Evolutionary conservation across 2,329 filamentous ascomycete species (phyloP).

Genomic region (Fusarium penzigii): DNA sequence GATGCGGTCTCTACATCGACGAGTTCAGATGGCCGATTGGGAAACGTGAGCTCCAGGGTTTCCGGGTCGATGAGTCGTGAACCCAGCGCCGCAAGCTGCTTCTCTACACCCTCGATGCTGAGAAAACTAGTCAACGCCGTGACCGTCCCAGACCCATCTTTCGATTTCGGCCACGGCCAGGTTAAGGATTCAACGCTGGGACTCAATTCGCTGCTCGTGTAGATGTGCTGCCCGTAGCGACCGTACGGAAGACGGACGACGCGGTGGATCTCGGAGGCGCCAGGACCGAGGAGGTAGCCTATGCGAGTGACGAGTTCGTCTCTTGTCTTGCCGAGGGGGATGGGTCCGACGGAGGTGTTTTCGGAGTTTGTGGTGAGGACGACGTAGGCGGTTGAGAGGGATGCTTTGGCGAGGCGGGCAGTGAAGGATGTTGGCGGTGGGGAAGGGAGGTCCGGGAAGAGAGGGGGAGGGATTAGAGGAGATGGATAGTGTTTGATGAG

Average conservation of each 20-base stretch:
- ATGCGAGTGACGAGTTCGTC: constrained; percentile 27
- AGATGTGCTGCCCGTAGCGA: constrained; percentile 25
- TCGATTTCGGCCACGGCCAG: constrained; percentile 18
- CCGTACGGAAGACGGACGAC: constrained; percentile 29
- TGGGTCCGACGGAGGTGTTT: constrained; percentile 1
- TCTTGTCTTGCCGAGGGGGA: constrained; percentile 16
- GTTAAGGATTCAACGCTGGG: constrained; percentile 19
- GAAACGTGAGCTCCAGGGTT: constrained; percentile 25
- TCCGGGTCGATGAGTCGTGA: constrained; percentile 24
- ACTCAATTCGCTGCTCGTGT: constrained; percentile 21
- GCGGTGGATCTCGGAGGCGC: constrained; percentile 22
- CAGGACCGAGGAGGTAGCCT: constrained; percentile 26
- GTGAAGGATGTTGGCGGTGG: neutral
- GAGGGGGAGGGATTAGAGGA: no score
- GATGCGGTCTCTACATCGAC: constrained; percentile 4
- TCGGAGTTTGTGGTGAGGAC: constrained; percentile 15
- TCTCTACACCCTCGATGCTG: constrained; percentile 27
- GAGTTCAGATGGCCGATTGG: constrained; percentile 1
- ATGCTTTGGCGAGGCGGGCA: constrained; percentile 18
- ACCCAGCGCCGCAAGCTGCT: constrained; percentile 26
- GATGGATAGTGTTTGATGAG: no score
- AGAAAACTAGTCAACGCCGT: constrained; percentile 14
- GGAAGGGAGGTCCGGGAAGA: no score
- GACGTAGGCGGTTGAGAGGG: constrained; percentile 21
- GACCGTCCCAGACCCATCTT: constrained; percentile 8